Evolutionary conservation across 345 rosid species (phyloP).

Genomic region (Bruguiera sexangula): DNA sequence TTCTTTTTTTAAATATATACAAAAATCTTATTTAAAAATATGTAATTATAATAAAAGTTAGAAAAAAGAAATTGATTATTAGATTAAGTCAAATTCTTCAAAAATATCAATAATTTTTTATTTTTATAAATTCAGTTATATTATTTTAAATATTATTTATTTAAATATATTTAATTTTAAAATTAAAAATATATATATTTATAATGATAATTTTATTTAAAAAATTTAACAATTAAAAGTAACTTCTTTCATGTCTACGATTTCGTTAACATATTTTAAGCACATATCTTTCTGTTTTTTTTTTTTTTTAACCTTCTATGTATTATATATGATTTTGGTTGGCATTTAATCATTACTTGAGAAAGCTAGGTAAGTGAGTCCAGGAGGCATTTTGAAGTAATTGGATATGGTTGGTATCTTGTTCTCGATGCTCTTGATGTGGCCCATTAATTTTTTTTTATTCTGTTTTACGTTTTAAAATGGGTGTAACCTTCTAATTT

Average conservation of each 20-base stretch:
- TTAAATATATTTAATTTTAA: no score
- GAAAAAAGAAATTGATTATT: no score
- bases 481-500: neutral
- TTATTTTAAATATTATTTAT: no score
- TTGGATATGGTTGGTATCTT: conserved; percentile 43
- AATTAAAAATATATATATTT: no score
- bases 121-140: no score
- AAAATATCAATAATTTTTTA: no score
- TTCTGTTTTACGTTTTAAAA: conserved; percentile 26
- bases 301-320: conserved; percentile 4
- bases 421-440: conserved; percentile 49
- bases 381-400: conserved; percentile 40
- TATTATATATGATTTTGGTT: conserved; percentile 22
- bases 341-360: conserved; percentile 58
- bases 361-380: conserved; percentile 41
- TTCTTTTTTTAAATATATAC: no score
- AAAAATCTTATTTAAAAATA: no score
- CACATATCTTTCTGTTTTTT: neutral
- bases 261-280: conserved; percentile 6
- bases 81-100: no score
- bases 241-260: conserved; percentile 26
- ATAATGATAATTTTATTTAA: no score
- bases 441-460: conserved; percentile 22
- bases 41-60: no score
- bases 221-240: no score